Evolutionary conservation across 106 monocot species (phyloP).

Genomic region (Vanilla planifolia): DNA sequence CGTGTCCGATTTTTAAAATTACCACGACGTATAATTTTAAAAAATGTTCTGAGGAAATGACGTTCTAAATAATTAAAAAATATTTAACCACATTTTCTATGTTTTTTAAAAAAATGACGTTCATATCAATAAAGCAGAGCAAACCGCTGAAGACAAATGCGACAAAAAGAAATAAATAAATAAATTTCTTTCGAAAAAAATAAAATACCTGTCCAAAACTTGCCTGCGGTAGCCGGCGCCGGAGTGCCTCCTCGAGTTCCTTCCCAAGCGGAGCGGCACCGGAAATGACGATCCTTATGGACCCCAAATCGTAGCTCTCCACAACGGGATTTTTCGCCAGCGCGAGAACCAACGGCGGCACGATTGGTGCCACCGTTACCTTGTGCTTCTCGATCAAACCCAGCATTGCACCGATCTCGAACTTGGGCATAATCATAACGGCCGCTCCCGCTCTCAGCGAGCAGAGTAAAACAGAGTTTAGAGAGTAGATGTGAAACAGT

Average conservation of each 20-base stretch:
- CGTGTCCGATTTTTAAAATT: too few species aligned
- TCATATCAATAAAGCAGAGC: too few species aligned
- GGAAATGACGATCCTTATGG: conserved; percentile 65
- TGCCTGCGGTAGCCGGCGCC: conserved; percentile 56
- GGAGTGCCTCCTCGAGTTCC: conserved; percentile 60
- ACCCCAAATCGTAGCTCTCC: conserved; percentile 67
- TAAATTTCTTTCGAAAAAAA: background rate
- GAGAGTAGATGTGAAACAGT: conserved; percentile 84
- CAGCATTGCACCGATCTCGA: conserved; percentile 68
- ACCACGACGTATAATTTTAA: too few species aligned
- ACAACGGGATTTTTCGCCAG: conserved; percentile 66
- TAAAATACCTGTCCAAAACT: conserved; percentile 66
- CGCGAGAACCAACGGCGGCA: conserved; percentile 85
- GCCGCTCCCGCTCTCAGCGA: conserved; percentile 69
- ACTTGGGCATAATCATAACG: conserved; percentile 74
- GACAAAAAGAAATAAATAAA: too few species aligned
- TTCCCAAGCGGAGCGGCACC: conserved; percentile 90
- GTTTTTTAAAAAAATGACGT: too few species aligned
- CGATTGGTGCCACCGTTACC: conserved; percentile 72
- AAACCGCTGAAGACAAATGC: too few species aligned
- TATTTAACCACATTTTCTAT: too few species aligned
- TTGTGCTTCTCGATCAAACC: conserved; percentile 41
- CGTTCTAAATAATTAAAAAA: too few species aligned
- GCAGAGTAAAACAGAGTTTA: conserved; percentile 78
- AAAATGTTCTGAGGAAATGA: too few species aligned